Conservation (phyloP, 768 basidiomycete species). For the Kwoniella dejecticola region DNA sequence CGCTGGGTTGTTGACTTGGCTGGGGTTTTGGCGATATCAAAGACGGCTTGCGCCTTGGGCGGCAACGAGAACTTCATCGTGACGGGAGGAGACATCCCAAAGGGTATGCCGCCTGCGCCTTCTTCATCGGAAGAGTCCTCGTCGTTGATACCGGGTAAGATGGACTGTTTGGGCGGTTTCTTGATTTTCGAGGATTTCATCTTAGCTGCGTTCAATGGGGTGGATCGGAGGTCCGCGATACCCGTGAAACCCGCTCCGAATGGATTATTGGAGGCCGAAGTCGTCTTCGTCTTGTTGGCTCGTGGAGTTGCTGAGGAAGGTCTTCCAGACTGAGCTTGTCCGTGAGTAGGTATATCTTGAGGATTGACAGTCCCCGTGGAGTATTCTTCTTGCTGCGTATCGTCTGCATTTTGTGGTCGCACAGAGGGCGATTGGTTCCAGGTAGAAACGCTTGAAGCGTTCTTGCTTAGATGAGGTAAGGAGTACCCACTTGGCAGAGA, state of each 20-base stretch:
- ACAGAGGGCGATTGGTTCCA: not conserved
- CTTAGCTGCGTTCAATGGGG: slow-evolving; percentile 54
- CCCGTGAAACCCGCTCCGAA: slow-evolving; percentile 64
- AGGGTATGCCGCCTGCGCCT: slow-evolving; percentile 37
- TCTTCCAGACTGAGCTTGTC: not conserved
- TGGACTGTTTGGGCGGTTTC: slow-evolving; percentile 20
- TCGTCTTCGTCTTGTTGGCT: slow-evolving; percentile 2
- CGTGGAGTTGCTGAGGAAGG: slow-evolving; percentile 17
- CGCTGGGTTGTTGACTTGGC: not conserved
- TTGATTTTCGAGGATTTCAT: slow-evolving; percentile 55
- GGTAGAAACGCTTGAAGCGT: not conserved
- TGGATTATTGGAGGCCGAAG: slow-evolving; percentile 7
- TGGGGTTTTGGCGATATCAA: slow-evolving; percentile 32
- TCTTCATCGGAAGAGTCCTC: slow-evolving; percentile 57
- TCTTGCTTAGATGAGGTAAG: slow-evolving; percentile 15
- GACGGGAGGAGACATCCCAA: slow-evolving; percentile 63
- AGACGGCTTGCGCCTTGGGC: slow-evolving; percentile 36
- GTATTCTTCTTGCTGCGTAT: slow-evolving; percentile 17
- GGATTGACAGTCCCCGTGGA: slow-evolving; percentile 34
- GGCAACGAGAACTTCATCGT: slow-evolving; percentile 62
- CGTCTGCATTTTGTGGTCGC: not conserved
- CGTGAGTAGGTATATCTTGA: not conserved
- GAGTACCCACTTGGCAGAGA: slow-evolving; percentile 39
- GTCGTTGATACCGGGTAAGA: slow-evolving; percentile 43
- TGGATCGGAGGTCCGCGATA: slow-evolving; percentile 68